Evolutionary conservation across 1,139 yeast species (phyloP), one percentile per base, ranked within the genome.

Genomic region (Geotrichum candidum): DNA sequence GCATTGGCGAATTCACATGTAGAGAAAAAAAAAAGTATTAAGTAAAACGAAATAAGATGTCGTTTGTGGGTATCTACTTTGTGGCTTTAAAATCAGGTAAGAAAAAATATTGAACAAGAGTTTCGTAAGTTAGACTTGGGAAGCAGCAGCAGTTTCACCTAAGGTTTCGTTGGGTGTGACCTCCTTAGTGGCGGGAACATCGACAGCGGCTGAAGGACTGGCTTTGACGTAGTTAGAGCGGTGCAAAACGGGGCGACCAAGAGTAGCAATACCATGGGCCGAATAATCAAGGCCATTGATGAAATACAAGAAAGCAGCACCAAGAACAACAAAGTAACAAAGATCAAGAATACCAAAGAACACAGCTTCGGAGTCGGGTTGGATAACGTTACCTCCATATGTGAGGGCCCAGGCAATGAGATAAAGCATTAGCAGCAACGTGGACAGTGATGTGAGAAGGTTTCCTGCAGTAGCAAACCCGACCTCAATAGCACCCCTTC

Each of bases 321-420:
- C 86, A 58, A 82, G 67, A 48, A 64, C 52, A 38, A 70, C 62
- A 60, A 73, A 72, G 56, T 67, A 58, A 56, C 80, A 67, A 59
- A 84, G 68, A 69, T 85, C 89, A 67, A 85, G 76, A 58, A 85
- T 75, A 75, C 89, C 89, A 68, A 82, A 84, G 74, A 84, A 85
- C 23, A 81, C 85, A 59, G 86, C 84, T 72, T 84, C 88, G n/a
- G 86, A 80, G 69, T 84, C 87, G 52, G 86, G 86, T 67, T 82
- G 83, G 65, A 85, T 84, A 53, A 77, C 82, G 69, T 85, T 85
- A 72, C 88, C 88, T 77, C 89, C 90, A 68, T 85, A 88, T 66
- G 82, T 75, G 62, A 85, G 76, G 71, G 84, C 88, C 88, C 88
- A 85, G 60, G 77, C 72, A 64, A 85, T 73, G 53, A 85, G 84